A percentile compares a stretch with the other conserved stretches of the same genome.
Evolutionary conservation across 306 rosid species (phyloP).

Genomic region (Bauhinia variegata): DNA sequence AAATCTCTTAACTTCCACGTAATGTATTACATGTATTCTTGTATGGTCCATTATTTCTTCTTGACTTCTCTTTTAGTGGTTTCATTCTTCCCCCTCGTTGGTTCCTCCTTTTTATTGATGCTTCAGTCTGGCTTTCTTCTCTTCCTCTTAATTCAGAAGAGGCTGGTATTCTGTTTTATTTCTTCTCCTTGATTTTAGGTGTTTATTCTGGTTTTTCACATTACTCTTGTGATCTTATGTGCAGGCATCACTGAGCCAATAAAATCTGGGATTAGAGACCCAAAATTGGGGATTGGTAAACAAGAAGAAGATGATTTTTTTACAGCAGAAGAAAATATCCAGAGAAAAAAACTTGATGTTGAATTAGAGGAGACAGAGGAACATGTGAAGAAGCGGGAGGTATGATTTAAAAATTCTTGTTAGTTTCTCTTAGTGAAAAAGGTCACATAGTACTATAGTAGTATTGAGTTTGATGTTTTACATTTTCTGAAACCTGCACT

Average conservation of each 20-base stretch:
- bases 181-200: slow-evolving; percentile 16
- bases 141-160: background rate
- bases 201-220: slow-evolving; percentile 13
- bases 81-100: background rate
- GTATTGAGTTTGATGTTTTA: slow-evolving; percentile 77
- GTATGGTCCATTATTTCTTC: background rate
- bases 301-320: slow-evolving; percentile 94
- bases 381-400: slow-evolving; percentile 86
- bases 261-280: slow-evolving; percentile 93
- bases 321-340: slow-evolving; percentile 96
- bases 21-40: background rate
- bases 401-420: slow-evolving; percentile 47
- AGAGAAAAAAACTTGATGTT: slow-evolving; percentile 80
- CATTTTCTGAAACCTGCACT: slow-evolving; percentile 81
- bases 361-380: slow-evolving; percentile 95
- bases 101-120: background rate
- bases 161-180: slow-evolving; percentile 2
- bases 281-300: slow-evolving; percentile 87
- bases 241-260: slow-evolving; percentile 89
- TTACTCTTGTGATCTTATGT: slow-evolving; percentile 26
- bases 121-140: background rate
- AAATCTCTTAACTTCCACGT: background rate
- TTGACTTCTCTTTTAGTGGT: background rate
- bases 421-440: slow-evolving; percentile 40
- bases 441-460: slow-evolving; percentile 50